Percentiles rank a stretch among this genome's conserved stretches.
phyloP scores from a whole-genome alignment of 1,284 basidiomycete genomes.

The Vanrija pseudolonga region DNA sequence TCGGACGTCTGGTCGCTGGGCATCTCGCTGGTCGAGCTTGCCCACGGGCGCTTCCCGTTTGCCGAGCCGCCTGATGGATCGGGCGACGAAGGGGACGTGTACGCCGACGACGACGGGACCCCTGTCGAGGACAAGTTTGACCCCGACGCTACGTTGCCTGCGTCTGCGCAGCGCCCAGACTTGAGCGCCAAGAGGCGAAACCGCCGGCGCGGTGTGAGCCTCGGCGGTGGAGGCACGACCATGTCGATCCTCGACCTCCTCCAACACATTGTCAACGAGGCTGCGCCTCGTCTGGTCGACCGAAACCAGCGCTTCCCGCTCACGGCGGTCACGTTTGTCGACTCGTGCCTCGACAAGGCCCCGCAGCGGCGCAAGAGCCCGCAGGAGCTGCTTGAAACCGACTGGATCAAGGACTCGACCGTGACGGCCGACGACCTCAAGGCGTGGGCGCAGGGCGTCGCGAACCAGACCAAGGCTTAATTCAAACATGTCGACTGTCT shows the following conservation, averaged over 20 bases:
- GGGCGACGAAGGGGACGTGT: slow-evolving; percentile 57
- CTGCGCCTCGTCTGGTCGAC: slow-evolving; percentile 69
- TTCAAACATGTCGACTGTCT: too few species aligned
- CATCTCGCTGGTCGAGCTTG: slow-evolving; percentile 90
- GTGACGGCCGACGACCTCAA: slow-evolving; percentile 34
- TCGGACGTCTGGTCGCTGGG: slow-evolving; percentile 97
- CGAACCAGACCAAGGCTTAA: neutral
- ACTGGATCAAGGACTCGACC: slow-evolving; percentile 36
- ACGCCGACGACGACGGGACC: slow-evolving; percentile 51
- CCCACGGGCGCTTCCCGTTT: slow-evolving; percentile 89
- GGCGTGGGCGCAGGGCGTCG: slow-evolving; percentile 28
- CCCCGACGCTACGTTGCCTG: slow-evolving; percentile 42
- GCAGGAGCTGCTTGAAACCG: slow-evolving; percentile 63
- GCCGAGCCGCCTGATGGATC: slow-evolving; percentile 65
- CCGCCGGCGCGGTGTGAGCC: slow-evolving; percentile 70
- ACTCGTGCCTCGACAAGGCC: slow-evolving; percentile 79
- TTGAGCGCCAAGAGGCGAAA: slow-evolving; percentile 50
- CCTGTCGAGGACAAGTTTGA: slow-evolving; percentile 23
- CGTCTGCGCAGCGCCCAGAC: slow-evolving; percentile 32
- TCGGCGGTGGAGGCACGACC: slow-evolving; percentile 80
- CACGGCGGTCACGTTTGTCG: slow-evolving; percentile 72
- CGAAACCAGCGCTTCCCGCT: slow-evolving; percentile 54
- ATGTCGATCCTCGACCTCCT: slow-evolving; percentile 96
- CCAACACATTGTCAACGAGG: slow-evolving; percentile 97
- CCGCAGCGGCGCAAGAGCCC: slow-evolving; percentile 71